Base-by-base conservation (phyloP, 192 early-diverging fungal genomes). In the Coemansia sp. region DNA sequence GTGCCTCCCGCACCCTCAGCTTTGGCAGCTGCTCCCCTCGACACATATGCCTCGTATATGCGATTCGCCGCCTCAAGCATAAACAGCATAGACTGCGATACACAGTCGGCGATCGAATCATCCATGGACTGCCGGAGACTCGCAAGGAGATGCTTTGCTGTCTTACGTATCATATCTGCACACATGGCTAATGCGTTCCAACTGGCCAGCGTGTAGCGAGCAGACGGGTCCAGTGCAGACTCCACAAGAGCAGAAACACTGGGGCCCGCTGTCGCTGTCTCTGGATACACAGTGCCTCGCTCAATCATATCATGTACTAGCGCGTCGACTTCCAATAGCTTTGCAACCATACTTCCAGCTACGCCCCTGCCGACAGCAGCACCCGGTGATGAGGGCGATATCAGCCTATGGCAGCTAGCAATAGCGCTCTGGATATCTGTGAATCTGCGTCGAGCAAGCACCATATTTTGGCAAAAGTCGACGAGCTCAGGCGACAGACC, bases 161-260 rank as follows among this genome's bases (percentile, higher is more conserved):
- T 14, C 11, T 58, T 52, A 26, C 64, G 64, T 4, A 50, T 18
- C 3, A 51, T 55, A 24, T 74, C 71, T 9, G 59, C 71, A n/a
- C 71, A 67, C 18, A 52, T 23, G 0, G 60, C 64, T 32, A 74
- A 17, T 5, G 64, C 47, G 34, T 74, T 74, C 71, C 71, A 74
- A 11, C 53, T 60, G 9, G 59, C 32, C 14, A 74, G 53, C 14
- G 71, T 74, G 34, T 67, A 26, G 1, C 64, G 64, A 3, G 46
- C 52, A 0, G 28, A 42, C 2, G 25, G 28, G 17, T 33, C 44
- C 0, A 74, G 36, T 32, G 52, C 53, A 7, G 25, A 23, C 8
- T 49, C 51, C 1, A 37, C 41, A 1, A 65, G 27, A 1, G 22
- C 30, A 0, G 15, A 20, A 11, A 64, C 11, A 24, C 23, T 38